Base-by-base conservation (phyloP, 345 rosid species). In the Noccaea caerulescens region DNA sequence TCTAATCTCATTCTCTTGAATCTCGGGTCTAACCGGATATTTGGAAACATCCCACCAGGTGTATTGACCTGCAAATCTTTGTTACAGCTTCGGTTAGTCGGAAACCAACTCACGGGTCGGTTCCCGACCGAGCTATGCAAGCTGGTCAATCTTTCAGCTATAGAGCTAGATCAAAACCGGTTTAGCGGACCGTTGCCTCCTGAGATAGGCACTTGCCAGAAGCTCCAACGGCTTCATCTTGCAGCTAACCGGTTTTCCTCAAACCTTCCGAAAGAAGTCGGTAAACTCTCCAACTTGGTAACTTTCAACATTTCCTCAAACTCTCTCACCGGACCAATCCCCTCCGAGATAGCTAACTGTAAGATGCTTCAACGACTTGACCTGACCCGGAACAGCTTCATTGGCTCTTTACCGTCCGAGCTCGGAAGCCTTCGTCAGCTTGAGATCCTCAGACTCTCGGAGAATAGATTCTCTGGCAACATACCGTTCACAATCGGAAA, bases 341-440 rank as follows among this genome's bases (percentile, higher is more conserved):
- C 96, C 7, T 75, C 77, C 2, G 89, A 86, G 51, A 87, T 94
- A 52, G 81, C 88, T 42, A 79, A 79, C 76, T 91, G 97, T 80
- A 80, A 44, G 80, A 86, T 74, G 90, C 97, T 94, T 77, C 97
- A 94, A 76, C 86, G 96, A 8, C 90, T 94, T 63, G 99, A 94
- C 84, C 78, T 94, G 61, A 88, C 93, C 76, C 54, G 51, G 33
- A 94, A 94, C 77, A 75, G 73, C 58, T 94, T 94, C 53, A 63
- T 81, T 0, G 90, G 84, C 47, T 67, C 84, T 69, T 81, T 94
- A 58, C 96, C 96, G 20, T 23, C 53, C n/a, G 90, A 88, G 74
- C 80, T 94, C 7, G 99, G 99, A 49, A 79, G 72, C 73, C 83
- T 94, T 76, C 76, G 58, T 68, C 93, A 88, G 72, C 85, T 94